These are phyloP conservation scores for Cetradonia linearis DNA, from an alignment of 495 filamentous ascomycete genomes.

Conservation along the genomic window DNA sequence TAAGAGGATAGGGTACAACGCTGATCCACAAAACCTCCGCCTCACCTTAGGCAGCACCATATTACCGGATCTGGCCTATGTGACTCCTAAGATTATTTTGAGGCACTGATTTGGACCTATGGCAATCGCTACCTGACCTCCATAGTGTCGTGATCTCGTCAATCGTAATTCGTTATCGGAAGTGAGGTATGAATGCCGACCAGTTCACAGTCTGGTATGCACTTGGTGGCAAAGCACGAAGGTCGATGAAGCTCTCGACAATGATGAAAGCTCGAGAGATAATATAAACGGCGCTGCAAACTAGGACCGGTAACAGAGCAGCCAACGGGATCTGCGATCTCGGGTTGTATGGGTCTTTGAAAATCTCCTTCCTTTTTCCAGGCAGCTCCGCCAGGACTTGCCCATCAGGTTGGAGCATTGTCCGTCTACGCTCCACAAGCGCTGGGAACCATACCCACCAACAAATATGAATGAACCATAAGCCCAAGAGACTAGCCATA, in stretches of 20 bases:
- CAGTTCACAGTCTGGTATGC: neutral
- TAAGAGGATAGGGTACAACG: too few species aligned
- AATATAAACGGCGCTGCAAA: neutral
- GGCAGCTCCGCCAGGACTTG: neutral
- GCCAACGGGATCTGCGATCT: neutral
- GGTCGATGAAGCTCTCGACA: neutral
- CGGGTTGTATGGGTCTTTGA: neutral
- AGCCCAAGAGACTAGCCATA: conserved; percentile 6
- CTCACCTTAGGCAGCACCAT: too few species aligned
- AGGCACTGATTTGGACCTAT: too few species aligned
- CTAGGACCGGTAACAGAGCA: neutral
- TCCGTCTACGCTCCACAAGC: neutral
- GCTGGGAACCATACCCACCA: neutral
- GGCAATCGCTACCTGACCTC: too few species aligned
- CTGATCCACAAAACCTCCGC: too few species aligned
- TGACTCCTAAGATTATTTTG: too few species aligned
- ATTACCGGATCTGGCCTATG: too few species aligned
- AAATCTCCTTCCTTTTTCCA: neutral
- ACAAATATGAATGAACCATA: conserved; percentile 5
- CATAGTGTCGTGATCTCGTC: neutral
- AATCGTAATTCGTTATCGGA: neutral
- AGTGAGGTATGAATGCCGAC: neutral
- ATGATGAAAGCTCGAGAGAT: neutral
- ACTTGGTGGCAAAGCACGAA: neutral
- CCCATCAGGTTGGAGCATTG: neutral